Evolutionary conservation across 306 rosid genomes (phyloP), one percentile per base, ranked within the genome.

Genomic region (Begonia peltatifolia): DNA sequence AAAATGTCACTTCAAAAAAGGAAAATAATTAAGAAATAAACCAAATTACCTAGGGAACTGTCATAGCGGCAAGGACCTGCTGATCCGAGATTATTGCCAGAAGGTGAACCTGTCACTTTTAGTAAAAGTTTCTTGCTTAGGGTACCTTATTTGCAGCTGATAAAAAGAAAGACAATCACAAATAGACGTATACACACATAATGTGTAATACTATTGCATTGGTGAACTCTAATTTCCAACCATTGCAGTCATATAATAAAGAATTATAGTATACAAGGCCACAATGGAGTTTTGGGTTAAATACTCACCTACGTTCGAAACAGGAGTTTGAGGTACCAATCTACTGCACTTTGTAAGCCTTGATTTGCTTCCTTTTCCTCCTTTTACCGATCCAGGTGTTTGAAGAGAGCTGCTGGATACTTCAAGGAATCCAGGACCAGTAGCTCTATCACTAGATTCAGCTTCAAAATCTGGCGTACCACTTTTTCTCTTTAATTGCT

Each of bases 31-130:
- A 48, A 5, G 46, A 60, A 64, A 60, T 15, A 48, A 10, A 48
- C 14, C 8, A 48, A 48, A 8, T 64, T 83, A 90, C 97, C 94
- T 62, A 85, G 76, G 46, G 97, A 90, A 78, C 97, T 90, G 69
- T 90, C 97, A 69, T 82, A 90, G 35, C 97, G 95, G 62, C 97
- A 90, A 14, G 97, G 79, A 67, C 97, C 95, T 57, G 82, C 95
- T 16, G 92, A 85, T 55, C 95, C 83, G 56, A 82, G 84, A 66
- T 79, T 90, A 51, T 81, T 74, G 15, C 79, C 84, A 12, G 87
- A 63, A 68, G 94, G 94, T 73, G 94, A 85, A 67, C 94, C 97
- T 90, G 86, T 60, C 61, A 82, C 66, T 65, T 55, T 65, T 41
- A 67, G 53, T 50, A 15, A 50, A 50, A 14, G 14, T n/a, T 50